Evolutionary conservation across 805 yeast genomes (phyloP).

Genomic region (Priceomyces haplophilus): DNA sequence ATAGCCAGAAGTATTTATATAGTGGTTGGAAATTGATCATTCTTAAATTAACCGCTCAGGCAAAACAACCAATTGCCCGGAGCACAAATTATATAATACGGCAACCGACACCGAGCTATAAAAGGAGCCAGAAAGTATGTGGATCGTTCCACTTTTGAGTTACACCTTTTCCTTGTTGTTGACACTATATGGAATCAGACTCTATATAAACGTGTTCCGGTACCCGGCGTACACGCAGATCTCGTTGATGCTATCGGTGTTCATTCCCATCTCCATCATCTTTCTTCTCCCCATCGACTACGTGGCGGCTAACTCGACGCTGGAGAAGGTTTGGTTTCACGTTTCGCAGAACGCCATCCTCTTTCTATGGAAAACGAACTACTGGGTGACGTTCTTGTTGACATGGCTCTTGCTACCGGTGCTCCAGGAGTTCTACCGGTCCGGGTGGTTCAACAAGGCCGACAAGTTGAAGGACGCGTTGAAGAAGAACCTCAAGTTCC

Average conservation of each 20-base stretch:
- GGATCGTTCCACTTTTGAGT: slow-evolving; percentile 26
- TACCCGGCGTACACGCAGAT: slow-evolving; percentile 42
- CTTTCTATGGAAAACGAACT: slow-evolving; percentile 68
- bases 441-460: slow-evolving; percentile 57
- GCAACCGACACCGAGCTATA: neutral
- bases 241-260: slow-evolving; percentile 57
- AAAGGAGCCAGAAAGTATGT: slow-evolving; percentile 14
- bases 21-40: neutral
- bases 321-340: slow-evolving; percentile 41
- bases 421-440: slow-evolving; percentile 67
- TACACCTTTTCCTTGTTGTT: slow-evolving; percentile 26
- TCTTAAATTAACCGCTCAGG: too few relatives aligned
- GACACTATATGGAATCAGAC: slow-evolving; percentile 31
- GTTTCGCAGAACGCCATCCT: slow-evolving; percentile 46
- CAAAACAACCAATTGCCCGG: too few relatives aligned
- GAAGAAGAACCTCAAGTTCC: slow-evolving; percentile 56
- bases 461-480: slow-evolving; percentile 56
- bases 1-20: neutral
- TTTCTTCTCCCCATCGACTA: slow-evolving; percentile 74
- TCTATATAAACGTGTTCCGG: slow-evolving; percentile 32
- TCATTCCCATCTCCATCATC: slow-evolving; percentile 71
- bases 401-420: slow-evolving; percentile 78
- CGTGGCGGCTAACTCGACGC: slow-evolving; percentile 48
- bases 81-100: too few relatives aligned
- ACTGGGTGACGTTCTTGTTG: slow-evolving; percentile 76